These are phyloP conservation scores for Pythium plurisporium DNA, from an alignment of 352 stramenopile species.

Conservation along the genomic window DNA sequence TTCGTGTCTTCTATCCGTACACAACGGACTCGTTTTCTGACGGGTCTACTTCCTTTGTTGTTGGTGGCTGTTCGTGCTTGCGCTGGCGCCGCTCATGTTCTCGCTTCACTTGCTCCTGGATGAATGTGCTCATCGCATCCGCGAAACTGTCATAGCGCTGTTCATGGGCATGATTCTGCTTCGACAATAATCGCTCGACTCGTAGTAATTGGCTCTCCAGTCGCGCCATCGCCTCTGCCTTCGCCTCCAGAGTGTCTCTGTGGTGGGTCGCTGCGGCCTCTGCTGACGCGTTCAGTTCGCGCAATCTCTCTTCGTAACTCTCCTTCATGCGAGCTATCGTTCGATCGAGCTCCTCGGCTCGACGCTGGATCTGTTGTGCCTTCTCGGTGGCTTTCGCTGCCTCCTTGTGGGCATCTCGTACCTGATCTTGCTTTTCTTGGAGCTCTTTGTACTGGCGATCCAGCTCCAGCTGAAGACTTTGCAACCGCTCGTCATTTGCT, in stretches of 20 bases:
- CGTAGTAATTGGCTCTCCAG: slow-evolving; percentile 41
- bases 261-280: slow-evolving; percentile 30
- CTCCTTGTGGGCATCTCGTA: slow-evolving; percentile 30
- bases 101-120: slow-evolving; percentile 50
- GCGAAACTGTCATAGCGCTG: slow-evolving; percentile 49
- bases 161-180: slow-evolving; percentile 48
- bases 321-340: slow-evolving; percentile 31
- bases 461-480: slow-evolving; percentile 27
- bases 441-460: slow-evolving; percentile 40
- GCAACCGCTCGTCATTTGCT: slow-evolving; percentile 30
- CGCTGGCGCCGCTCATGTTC: slow-evolving; percentile 38
- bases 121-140: slow-evolving; percentile 43
- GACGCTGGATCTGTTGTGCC: slow-evolving; percentile 30
- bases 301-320: slow-evolving; percentile 39
- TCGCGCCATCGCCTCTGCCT: slow-evolving; percentile 21
- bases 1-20: background rate
- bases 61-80: background rate
- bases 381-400: slow-evolving; percentile 41
- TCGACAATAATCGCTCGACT: slow-evolving; percentile 36
- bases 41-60: background rate
- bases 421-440: slow-evolving; percentile 35
- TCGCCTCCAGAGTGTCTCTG: slow-evolving; percentile 28
- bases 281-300: slow-evolving; percentile 25
- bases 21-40: background rate
- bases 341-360: slow-evolving; percentile 37